Base-by-base conservation (phyloP, 2,329 filamentous ascomycete species). In the Zalaria sp. region DNA sequence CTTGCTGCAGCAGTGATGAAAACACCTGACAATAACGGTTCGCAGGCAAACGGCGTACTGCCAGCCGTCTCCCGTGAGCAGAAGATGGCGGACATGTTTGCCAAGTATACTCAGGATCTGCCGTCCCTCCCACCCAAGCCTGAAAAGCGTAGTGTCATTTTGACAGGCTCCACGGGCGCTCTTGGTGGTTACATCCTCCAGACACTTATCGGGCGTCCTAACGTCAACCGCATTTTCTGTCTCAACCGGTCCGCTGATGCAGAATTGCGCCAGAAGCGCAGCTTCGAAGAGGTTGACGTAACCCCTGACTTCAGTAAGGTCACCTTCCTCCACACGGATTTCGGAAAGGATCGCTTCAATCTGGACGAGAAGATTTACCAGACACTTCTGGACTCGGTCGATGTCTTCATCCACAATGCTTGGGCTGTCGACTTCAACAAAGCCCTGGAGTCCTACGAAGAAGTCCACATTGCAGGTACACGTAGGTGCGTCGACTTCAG, bases 371-470 rank as follows among this genome's bases (percentile, higher is more conserved):
- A 44, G 4, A 43, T 47, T 2, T 57, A 57, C 43, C 34, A 43
- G 5, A 39, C 47, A 6, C 38, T 59, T 9, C 42, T 51, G 6
- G 29, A 43, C 25, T 41, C 34, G 1, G 49, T 54, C n/a, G 55
- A 53, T 28, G 39, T 51, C 34, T 48, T 60, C 43, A 53, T 61
- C 32, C 59, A 63, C 51, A 60, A 58, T 39, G 59, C 59, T 1
- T 63, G 60, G 60, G 51, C 57, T 3, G 58, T 63, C n/a, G 51
- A 61, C 46, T 61, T 61, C 53, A 61, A 61, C 48, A 51, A 51
- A 38, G 47, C 50, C 2, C 49, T 61, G 9, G 47, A 51, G 4
- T 54, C 53, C 6, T 61, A 53, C 41, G 56, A 59, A 39, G 41
- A 44, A 4, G 50, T 51, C n/a, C 53, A 57, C 42, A 48, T 59